phyloP scores from a whole-genome alignment of 306 rosid genomes.

The Pyrus pyrifolia region DNA sequence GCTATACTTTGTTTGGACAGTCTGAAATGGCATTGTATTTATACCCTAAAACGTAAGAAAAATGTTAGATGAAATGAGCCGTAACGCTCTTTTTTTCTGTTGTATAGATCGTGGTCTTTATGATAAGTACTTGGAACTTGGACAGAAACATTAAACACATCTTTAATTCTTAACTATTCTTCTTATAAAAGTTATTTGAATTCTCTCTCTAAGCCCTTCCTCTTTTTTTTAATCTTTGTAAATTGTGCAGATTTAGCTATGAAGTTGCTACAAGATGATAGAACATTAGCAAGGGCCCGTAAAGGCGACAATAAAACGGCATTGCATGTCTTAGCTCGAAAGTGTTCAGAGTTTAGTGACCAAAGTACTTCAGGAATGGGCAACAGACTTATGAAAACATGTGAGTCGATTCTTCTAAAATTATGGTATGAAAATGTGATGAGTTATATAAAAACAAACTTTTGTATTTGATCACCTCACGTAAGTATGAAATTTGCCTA shows the following conservation, averaged over 20 bases:
- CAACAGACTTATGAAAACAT: not conserved
- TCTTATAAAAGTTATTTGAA: not conserved
- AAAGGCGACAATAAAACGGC: not conserved
- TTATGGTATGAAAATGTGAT: not conserved
- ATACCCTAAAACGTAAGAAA: not conserved
- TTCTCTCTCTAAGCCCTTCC: no score
- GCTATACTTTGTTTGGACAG: not conserved
- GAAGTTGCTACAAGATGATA: not conserved
- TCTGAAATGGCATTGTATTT: not conserved
- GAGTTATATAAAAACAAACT: not conserved
- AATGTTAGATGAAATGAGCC: not conserved
- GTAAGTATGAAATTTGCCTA: no score
- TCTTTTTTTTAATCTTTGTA: not conserved
- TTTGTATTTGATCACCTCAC: not conserved
- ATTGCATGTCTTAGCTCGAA: conserved; percentile 19
- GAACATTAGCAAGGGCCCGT: not conserved
- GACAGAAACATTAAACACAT: not conserved
- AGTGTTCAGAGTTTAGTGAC: not conserved
- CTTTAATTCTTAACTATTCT: not conserved
- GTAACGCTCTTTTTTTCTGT: not conserved
- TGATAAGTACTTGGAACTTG: not conserved
- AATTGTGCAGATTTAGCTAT: conserved; percentile 6
- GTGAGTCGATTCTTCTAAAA: not conserved
- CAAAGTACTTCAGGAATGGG: not conserved
- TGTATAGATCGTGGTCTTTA: not conserved